A percentile compares a stretch with the other conserved stretches of the same genome.
phyloP scores from a whole-genome alignment of 352 stramenopile species.

The Globisporangium splendens region DNA sequence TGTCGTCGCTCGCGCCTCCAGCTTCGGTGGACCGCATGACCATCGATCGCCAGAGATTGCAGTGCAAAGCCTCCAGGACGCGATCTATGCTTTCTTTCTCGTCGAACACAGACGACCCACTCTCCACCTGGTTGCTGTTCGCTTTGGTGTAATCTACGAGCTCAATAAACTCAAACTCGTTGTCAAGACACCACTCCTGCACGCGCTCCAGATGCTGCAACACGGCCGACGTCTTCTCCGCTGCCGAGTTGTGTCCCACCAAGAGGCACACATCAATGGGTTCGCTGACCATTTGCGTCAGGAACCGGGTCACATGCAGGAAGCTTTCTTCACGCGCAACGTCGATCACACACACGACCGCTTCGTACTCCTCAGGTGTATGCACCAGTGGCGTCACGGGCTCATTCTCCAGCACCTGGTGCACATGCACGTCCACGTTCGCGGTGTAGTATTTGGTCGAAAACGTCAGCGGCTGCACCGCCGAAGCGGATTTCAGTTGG shows the following conservation, averaged over 20 bases:
- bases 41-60: conserved; percentile 81
- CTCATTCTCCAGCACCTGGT: conserved; percentile 39
- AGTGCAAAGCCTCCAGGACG: conserved; percentile 73
- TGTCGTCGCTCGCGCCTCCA: background rate
- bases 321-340: conserved; percentile 35
- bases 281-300: conserved; percentile 46
- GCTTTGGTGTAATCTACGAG: conserved; percentile 11
- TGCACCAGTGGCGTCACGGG: conserved; percentile 29
- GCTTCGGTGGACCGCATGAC: conserved; percentile 23
- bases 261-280: conserved; percentile 62
- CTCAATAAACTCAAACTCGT: conserved; percentile 61
- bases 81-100: conserved; percentile 59
- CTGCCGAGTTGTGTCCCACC: conserved; percentile 22
- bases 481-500: background rate
- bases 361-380: conserved; percentile 52
- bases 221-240: conserved; percentile 14
- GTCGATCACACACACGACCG: conserved; percentile 55
- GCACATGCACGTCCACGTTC: conserved; percentile 44
- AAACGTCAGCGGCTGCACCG: conserved; percentile 31
- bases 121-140: conserved; percentile 12
- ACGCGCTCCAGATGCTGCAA: conserved; percentile 27
- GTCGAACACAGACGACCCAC: conserved; percentile 4
- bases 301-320: conserved; percentile 31
- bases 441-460: conserved; percentile 74
- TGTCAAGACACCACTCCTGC: conserved; percentile 52